These are phyloP conservation scores for Puccinia brachypodii DNA, from an alignment of 1,284 basidiomycete species.

Conservation along the genomic window DNA sequence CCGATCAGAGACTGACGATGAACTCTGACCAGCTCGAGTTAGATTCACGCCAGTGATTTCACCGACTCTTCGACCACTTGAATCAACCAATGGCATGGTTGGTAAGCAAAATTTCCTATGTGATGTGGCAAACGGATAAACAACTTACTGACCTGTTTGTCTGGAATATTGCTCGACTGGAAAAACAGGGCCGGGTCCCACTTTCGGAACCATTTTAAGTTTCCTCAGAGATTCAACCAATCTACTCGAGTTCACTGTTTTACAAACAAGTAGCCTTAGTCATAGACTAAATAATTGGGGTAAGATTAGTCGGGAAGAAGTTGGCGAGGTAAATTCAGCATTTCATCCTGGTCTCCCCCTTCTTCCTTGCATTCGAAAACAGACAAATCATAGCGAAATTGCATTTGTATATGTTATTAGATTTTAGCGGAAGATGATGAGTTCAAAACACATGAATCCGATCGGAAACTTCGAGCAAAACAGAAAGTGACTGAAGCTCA, in stretches of 20 bases:
- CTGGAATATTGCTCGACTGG: background rate
- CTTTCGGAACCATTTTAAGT: constrained; percentile 36
- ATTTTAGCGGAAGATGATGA: constrained; percentile 34
- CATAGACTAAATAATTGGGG: constrained; percentile 44
- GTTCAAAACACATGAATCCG: constrained; percentile 31
- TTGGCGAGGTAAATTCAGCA: constrained; percentile 27
- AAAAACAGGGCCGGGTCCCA: constrained; percentile 33
- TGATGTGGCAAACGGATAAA: background rate
- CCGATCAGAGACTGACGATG: background rate
- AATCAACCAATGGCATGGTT: constrained; percentile 33
- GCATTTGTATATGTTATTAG: background rate
- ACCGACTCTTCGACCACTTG: constrained; percentile 33
- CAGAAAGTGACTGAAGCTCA: constrained; percentile 28
- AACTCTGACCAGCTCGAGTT: constrained; percentile 19
- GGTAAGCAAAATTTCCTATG: constrained; percentile 10
- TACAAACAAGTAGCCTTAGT: constrained; percentile 20
- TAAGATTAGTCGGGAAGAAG: constrained; percentile 47
- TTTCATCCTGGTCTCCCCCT: background rate
- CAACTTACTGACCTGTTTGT: background rate
- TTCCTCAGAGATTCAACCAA: constrained; percentile 40
- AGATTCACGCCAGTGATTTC: constrained; percentile 42
- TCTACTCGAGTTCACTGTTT: constrained; percentile 41
- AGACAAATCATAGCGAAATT: background rate
- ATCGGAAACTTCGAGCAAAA: constrained; percentile 41
- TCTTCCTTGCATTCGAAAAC: background rate